Base-by-base conservation (phyloP, 2,329 filamentous ascomycete species). In the Scytalidium lignicola region DNA sequence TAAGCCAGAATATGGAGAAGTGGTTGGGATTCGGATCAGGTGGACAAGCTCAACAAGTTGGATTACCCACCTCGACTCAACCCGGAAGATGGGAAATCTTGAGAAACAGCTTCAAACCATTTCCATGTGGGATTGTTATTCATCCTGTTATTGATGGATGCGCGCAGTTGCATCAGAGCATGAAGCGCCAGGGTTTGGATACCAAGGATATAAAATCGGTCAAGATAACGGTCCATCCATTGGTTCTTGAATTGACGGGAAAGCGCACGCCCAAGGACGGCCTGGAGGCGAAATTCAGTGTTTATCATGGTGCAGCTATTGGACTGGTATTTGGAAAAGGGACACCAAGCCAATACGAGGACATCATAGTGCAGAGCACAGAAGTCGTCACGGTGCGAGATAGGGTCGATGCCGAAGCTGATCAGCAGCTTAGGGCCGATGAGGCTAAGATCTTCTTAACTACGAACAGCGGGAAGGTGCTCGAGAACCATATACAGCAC, bases 51-150 rank as follows among this genome's bases (percentile, higher is more conserved):
- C 19, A 49, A 22, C 21, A 44, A 10, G 46, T 53, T 29, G 53
- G 51, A 20, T 32, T 55, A 2, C 42, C 41, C 5, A 50, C 46
- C 2, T 21, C 15, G 19, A 42, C 42, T 3, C 22, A 17, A 3
- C 10, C 41, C 23, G 56, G 48, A 15, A 50, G 51, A n/a, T 80
- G 76, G 76, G 75, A 80, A 63, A 72, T 75, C 8, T 65, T 71
- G 55, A 69, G 70, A 53, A 80, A 80, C 52, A 70, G 73, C 1
- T 80, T 79, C 63, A 80, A 80, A 58, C 77, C 76, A 0, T 80
- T 75, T 51, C 76, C 77, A 0, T 80, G 76, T 58, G 77, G 76
- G 1, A 79, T 80, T 51, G 74, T 80, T 0, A 74, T 78, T 53
- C 77, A 80, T 58, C 75, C 76, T 1, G 67, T 72, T 3, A 80